phyloP scores from a whole-genome alignment of 768 basidiomycete species.

The Lactarius trivialis region DNA sequence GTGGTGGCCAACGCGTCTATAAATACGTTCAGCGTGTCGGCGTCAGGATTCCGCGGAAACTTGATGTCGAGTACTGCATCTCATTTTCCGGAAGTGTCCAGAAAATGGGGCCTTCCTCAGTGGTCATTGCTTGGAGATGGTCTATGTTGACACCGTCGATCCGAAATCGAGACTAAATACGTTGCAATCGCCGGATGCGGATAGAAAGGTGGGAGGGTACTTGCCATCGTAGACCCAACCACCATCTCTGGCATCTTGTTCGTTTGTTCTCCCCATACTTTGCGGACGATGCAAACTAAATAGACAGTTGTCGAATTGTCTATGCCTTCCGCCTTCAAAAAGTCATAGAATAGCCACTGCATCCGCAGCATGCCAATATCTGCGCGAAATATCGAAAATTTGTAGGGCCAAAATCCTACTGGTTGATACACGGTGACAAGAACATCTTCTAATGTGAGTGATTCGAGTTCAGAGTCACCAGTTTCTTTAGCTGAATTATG shows the following conservation, averaged over 20 bases:
- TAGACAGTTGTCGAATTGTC: slow-evolving; percentile 95
- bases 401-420: slow-evolving; percentile 84
- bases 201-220: not conserved
- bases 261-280: slow-evolving; percentile 86
- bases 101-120: slow-evolving; percentile 81
- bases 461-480: slow-evolving; percentile 93
- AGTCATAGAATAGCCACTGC: slow-evolving; percentile 93
- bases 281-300: slow-evolving; percentile 96
- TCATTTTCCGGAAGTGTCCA: slow-evolving; percentile 95
- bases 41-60: slow-evolving; percentile 76
- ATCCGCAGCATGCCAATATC: slow-evolving; percentile 80
- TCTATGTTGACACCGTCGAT: slow-evolving; percentile 97
- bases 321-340: slow-evolving; percentile 88
- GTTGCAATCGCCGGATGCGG: not conserved
- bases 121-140: slow-evolving; percentile 81
- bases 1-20: slow-evolving; percentile 78
- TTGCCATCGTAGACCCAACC: slow-evolving; percentile 45
- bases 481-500: no score
- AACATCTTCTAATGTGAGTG: slow-evolving; percentile 85
- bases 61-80: slow-evolving; percentile 98
- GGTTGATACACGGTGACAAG: slow-evolving; percentile 94
- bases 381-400: slow-evolving; percentile 89
- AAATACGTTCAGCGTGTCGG: slow-evolving; percentile 75
- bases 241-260: slow-evolving; percentile 76
- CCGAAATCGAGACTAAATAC: slow-evolving; percentile 76